phyloP scores from a whole-genome alignment of 139 green algal species.

The Tetratostichococcus sp. region DNA sequence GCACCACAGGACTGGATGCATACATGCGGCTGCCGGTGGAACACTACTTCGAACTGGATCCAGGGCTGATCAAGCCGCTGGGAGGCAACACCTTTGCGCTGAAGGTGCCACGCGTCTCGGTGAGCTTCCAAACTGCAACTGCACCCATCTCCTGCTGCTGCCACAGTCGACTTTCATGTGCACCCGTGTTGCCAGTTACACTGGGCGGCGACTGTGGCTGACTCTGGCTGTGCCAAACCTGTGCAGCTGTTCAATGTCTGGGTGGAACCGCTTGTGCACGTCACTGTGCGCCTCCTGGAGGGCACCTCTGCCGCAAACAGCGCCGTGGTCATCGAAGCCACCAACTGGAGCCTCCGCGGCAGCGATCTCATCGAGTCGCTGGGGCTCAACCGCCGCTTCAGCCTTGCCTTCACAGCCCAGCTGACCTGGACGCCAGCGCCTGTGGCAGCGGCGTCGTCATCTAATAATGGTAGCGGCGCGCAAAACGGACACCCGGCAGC shows the following conservation, averaged over 20 bases:
- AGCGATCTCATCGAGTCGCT: conserved; percentile 34
- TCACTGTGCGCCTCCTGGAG: conserved; percentile 14
- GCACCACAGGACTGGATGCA: conserved; percentile 18
- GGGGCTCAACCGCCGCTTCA: conserved; percentile 43
- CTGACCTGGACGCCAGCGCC: conserved; percentile 32
- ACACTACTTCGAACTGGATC: conserved; percentile 65
- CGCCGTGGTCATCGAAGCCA: conserved; percentile 10
- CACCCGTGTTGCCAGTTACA: too few species aligned
- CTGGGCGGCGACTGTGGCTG: too few species aligned
- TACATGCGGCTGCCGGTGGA: conserved; percentile 59
- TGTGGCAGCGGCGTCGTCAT: not conserved
- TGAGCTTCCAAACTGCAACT: conserved; percentile 7
- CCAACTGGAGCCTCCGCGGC: conserved; percentile 39
- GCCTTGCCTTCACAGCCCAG: conserved; percentile 35
- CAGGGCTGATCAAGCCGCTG: conserved; percentile 44
- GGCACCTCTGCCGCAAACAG: not conserved
- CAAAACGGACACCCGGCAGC: too few species aligned
- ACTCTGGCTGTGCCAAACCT: too few species aligned
- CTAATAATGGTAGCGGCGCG: conserved; percentile 5
- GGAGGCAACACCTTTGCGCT: conserved; percentile 47
- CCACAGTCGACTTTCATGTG: too few species aligned
- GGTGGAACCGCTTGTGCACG: conserved; percentile 55
- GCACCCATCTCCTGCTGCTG: not conserved
- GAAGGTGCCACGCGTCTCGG: conserved; percentile 44
- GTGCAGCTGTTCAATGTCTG: conserved; percentile 53